phyloP scores from a whole-genome alignment of 768 basidiomycete species.

The Thelephora ganbajun region DNA sequence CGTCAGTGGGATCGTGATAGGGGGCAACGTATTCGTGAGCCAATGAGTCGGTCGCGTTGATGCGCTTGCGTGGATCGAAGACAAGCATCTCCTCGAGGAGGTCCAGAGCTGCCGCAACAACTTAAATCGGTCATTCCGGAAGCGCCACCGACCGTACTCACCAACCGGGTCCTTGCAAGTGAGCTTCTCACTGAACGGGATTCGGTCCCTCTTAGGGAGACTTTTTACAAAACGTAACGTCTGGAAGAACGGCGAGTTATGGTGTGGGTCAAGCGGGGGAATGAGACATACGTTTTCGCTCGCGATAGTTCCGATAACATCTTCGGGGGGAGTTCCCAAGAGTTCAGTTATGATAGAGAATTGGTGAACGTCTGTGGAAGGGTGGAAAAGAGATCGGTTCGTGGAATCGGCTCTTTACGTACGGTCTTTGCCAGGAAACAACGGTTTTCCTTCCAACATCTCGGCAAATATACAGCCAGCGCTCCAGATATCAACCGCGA shows the following conservation, averaged over 20 bases:
- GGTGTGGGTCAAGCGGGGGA: constrained; percentile 1
- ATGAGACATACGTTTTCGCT: constrained; percentile 78
- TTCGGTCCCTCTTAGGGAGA: constrained; percentile 87
- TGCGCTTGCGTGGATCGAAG: constrained; percentile 94
- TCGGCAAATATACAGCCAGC: constrained; percentile 99
- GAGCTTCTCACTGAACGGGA: constrained; percentile 92
- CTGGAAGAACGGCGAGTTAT: constrained; percentile 25
- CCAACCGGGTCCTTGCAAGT: constrained; percentile 77
- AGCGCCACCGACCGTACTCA: constrained; percentile 22
- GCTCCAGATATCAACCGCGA: constrained; percentile 99
- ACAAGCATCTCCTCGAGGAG: constrained; percentile 98
- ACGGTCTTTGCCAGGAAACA: constrained; percentile 99
- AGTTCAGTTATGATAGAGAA: constrained; percentile 99
- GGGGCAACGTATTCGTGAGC: constrained; percentile 90
- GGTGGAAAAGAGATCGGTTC: constrained; percentile 2
- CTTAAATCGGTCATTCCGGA: neutral
- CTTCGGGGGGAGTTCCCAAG: constrained; percentile 96
- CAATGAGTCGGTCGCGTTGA: constrained; percentile 85
- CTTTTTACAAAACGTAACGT: constrained; percentile 98
- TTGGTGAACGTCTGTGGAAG: constrained; percentile 81
- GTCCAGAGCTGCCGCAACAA: constrained; percentile 55
- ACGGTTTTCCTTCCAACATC: constrained; percentile 96
- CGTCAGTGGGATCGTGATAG: constrained; percentile 97
- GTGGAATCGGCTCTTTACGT: neutral
- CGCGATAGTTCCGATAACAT: constrained; percentile 97